phyloP scores from a whole-genome alignment of 108 stramenopile species.

The Schizochytrium sp. region DNA sequence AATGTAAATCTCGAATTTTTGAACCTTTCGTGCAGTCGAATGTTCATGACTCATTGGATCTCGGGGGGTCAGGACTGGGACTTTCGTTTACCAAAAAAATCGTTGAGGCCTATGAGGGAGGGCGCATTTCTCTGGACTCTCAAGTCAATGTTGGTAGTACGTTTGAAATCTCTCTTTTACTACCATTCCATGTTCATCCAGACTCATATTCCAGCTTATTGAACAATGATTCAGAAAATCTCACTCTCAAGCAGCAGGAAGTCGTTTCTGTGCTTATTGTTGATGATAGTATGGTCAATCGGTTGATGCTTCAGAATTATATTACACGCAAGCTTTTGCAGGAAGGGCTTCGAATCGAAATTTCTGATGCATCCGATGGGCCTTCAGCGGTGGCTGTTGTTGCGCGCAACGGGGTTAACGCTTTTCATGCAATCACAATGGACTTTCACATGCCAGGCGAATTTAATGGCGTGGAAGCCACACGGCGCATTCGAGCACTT shows the following conservation, averaged over 20 bases:
- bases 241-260: neutral
- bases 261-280: neutral
- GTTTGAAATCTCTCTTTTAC: neutral
- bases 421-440: conserved; percentile 17
- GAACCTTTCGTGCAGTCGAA: conserved; percentile 15
- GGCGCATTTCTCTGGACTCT: neutral
- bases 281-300: neutral
- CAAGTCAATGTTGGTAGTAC: neutral
- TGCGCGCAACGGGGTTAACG: neutral
- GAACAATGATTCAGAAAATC: neutral
- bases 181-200: neutral
- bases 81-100: neutral
- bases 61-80: conserved; percentile 8
- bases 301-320: conserved; percentile 1
- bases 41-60: neutral
- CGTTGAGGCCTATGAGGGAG: neutral
- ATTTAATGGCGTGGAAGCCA: neutral
- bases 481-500: conserved; percentile 3
- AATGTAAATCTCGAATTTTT: neutral
- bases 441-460: conserved; percentile 42
- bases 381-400: conserved; percentile 1
- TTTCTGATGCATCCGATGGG: neutral
- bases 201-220: neutral
- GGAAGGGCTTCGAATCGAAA: neutral
- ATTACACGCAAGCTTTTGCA: neutral